phyloP scores from a whole-genome alignment of 2,329 filamentous ascomycete genomes.

The Colletotrichum karsti region DNA sequence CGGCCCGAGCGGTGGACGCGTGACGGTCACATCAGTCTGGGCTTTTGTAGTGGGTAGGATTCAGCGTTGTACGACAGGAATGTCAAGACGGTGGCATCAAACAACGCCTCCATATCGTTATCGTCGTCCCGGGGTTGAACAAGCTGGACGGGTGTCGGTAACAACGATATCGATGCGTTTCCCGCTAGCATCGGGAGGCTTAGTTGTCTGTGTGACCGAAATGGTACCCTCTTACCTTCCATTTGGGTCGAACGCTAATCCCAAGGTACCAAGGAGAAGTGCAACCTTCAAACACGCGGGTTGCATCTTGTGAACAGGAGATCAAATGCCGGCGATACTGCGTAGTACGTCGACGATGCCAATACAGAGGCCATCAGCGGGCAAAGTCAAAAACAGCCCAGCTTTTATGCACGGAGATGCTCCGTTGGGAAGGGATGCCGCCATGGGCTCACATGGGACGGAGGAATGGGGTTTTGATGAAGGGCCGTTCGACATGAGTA shows the following conservation, averaged over 20 bases:
- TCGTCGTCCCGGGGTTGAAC: not conserved
- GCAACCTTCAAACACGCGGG: not conserved
- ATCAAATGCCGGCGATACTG: not conserved
- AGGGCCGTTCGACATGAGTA: not conserved
- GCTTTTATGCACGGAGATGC: not conserved
- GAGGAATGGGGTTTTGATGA: not conserved
- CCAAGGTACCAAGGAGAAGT: not conserved
- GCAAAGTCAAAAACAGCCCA: not conserved
- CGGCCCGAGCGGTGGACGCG: slow-evolving; percentile 16
- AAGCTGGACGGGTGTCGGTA: not conserved
- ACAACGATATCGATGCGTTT: not conserved
- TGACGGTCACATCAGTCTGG: slow-evolving; percentile 6
- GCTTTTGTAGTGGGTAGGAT: not conserved
- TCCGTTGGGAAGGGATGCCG: not conserved
- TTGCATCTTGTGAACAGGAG: not conserved
- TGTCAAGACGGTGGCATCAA: not conserved
- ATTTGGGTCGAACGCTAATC: not conserved
- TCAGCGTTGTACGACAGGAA: not conserved
- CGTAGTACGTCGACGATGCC: not conserved
- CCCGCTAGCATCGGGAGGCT: not conserved
- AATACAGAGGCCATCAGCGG: not conserved
- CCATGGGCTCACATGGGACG: not conserved
- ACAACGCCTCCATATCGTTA: not conserved
- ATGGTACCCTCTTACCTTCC: not conserved
- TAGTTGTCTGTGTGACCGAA: not conserved